Conservation (phyloP, 2,329 filamentous ascomycete genomes). For the Colletotrichum theobromicola region DNA sequence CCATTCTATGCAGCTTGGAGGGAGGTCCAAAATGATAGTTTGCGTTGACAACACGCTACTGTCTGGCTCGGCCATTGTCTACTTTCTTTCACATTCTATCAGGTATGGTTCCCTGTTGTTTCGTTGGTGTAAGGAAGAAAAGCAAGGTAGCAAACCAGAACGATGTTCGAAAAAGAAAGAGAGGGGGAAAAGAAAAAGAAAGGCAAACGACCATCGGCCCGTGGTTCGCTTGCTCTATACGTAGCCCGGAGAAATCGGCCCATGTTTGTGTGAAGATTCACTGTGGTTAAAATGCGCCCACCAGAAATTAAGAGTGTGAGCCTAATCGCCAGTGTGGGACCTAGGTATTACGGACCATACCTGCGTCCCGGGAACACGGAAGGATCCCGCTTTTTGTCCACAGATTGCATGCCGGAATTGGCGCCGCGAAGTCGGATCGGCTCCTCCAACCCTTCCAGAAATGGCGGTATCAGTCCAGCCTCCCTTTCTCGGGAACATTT, state of each 20-base stretch:
- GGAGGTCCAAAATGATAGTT: slow-evolving; percentile 65
- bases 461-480: background rate
- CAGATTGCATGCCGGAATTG: background rate
- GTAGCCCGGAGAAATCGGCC: background rate
- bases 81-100: background rate
- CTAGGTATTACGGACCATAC: background rate
- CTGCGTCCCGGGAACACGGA: background rate
- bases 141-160: background rate
- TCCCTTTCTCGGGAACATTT: background rate
- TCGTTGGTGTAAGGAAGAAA: background rate
- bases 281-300: background rate
- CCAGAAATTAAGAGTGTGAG: background rate
- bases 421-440: background rate
- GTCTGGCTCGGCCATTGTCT: background rate
- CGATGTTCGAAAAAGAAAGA: background rate
- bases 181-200: background rate
- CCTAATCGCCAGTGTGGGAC: background rate
- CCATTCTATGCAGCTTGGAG: slow-evolving; percentile 81
- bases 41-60: slow-evolving; percentile 44
- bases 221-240: background rate
- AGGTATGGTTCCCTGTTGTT: background rate
- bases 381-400: slow-evolving; percentile 1
- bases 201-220: background rate
- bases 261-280: background rate
- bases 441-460: background rate